phyloP scores from a whole-genome alignment of 805 yeast genomes.

The Aciculoconidium aculeatum region DNA sequence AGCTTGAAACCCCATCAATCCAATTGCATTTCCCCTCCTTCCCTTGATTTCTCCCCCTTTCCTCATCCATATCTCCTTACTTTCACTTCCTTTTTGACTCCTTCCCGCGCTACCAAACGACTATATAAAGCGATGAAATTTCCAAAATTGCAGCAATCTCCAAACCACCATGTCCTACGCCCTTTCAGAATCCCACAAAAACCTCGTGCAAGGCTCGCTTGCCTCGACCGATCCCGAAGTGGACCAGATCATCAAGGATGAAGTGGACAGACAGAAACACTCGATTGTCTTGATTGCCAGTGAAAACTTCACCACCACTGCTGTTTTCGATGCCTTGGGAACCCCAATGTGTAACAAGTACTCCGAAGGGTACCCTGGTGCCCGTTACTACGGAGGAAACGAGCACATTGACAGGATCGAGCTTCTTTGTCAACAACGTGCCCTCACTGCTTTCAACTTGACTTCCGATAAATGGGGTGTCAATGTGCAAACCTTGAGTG shows the following conservation, averaged over 20 bases:
- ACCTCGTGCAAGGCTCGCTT: constrained; percentile 56
- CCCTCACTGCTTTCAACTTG: constrained; percentile 74
- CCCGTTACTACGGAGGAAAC: constrained; percentile 97
- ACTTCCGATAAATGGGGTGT: constrained; percentile 91
- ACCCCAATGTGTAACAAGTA: constrained; percentile 97
- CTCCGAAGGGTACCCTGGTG: constrained; percentile 98
- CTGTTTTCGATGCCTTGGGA: constrained; percentile 92
- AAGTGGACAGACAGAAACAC: constrained; percentile 81
- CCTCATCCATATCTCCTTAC: too few relatives aligned
- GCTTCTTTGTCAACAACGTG: constrained; percentile 84
- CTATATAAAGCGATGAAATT: constrained; percentile 3
- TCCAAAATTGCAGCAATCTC: neutral
- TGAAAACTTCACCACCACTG: constrained; percentile 91
- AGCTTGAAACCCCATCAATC: too few relatives aligned
- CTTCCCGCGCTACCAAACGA: too few relatives aligned
- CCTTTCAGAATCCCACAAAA: constrained; percentile 42
- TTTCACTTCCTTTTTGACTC: too few relatives aligned
- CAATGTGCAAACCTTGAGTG: constrained; percentile 91
- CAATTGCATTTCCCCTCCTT: too few relatives aligned
- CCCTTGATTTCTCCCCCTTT: too few relatives aligned
- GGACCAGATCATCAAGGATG: constrained; percentile 67
- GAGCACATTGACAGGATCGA: constrained; percentile 91
- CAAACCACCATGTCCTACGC: constrained; percentile 36
- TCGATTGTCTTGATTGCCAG: constrained; percentile 91
- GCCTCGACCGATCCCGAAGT: constrained; percentile 80